These are phyloP conservation scores for Pseudopyricularia cyperi DNA, from an alignment of 2,329 filamentous ascomycete genomes.

Conservation along the genomic window DNA sequence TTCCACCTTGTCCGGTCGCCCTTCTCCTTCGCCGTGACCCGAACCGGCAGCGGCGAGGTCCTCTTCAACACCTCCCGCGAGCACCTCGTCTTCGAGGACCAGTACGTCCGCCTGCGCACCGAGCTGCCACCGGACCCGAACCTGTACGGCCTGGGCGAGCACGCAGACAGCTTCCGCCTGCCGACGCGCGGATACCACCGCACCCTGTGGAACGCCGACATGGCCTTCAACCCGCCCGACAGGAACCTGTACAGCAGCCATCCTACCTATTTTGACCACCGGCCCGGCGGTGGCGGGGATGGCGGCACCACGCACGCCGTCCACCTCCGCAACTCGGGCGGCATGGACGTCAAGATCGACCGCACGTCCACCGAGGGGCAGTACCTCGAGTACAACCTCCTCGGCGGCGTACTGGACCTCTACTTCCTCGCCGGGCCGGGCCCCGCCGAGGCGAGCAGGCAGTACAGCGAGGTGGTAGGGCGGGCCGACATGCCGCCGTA, in stretches of 20 bases:
- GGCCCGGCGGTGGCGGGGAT: constrained; percentile 27
- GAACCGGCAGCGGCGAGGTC: constrained; percentile 28
- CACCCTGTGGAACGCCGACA: constrained; percentile 26
- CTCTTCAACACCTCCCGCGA: constrained; percentile 59
- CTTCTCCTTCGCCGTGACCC: constrained; percentile 27
- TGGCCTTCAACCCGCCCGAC: constrained; percentile 13
- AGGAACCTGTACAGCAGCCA: constrained; percentile 58
- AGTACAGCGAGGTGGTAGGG: constrained; percentile 55
- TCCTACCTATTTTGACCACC: constrained; percentile 51
- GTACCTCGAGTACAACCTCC: constrained; percentile 9
- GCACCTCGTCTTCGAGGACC: constrained; percentile 60
- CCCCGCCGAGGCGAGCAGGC: constrained; percentile 52
- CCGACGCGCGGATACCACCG: constrained; percentile 57
- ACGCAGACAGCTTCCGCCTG: constrained; percentile 57
- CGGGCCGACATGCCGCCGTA: constrained; percentile 71
- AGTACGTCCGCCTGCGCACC: constrained; percentile 64
- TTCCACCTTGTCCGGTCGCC: constrained; percentile 58
- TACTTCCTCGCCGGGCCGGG: constrained; percentile 68
- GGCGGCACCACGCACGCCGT: constrained; percentile 47
- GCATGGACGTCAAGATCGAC: constrained; percentile 48
- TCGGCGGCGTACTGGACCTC: constrained; percentile 67
- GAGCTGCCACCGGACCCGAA: constrained; percentile 54
- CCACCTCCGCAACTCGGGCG: constrained; percentile 48
- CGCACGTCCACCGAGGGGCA: constrained; percentile 34
- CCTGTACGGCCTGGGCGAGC: constrained; percentile 69